Evolutionary conservation across 768 basidiomycete species (phyloP).

Genomic region (Lentinula lateritia): DNA sequence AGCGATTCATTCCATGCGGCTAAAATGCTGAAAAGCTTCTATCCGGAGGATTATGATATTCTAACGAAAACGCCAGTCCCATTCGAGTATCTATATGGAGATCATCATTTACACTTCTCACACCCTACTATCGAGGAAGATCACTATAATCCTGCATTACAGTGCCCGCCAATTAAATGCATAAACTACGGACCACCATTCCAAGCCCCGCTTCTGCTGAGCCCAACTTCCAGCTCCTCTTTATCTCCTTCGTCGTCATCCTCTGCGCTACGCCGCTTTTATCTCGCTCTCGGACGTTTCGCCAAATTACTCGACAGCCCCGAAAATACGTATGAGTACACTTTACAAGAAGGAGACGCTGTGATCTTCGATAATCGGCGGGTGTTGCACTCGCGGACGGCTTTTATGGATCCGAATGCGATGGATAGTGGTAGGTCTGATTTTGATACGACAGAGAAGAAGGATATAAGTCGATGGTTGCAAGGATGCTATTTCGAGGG

Average conservation of each 20-base stretch:
- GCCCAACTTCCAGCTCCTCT: constrained; percentile 5
- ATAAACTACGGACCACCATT: constrained; percentile 96
- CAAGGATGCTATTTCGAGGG: constrained; percentile 83
- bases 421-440: not conserved
- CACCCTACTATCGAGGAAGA: constrained; percentile 70
- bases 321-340: constrained; percentile 51
- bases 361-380: constrained; percentile 91
- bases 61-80: constrained; percentile 65
- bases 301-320: constrained; percentile 50
- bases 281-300: constrained; percentile 59
- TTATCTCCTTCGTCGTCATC: constrained; percentile 15
- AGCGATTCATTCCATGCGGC: constrained; percentile 76
- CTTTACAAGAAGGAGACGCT: constrained; percentile 75
- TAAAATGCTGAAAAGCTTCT: constrained; percentile 34
- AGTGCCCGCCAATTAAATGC: constrained; percentile 38
- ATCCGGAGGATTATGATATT: constrained; percentile 48
- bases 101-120: constrained; percentile 67
- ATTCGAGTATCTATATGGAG: constrained; percentile 90
- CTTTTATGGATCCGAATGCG: constrained; percentile 45
- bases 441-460: constrained; percentile 23
- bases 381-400: constrained; percentile 81
- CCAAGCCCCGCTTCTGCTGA: constrained; percentile 63
- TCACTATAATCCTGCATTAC: constrained; percentile 9
- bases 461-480: constrained; percentile 71
- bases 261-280: constrained; percentile 51